Base-by-base conservation (phyloP, 176 grass and related monocot genomes). In the Carex myosuroides region DNA sequence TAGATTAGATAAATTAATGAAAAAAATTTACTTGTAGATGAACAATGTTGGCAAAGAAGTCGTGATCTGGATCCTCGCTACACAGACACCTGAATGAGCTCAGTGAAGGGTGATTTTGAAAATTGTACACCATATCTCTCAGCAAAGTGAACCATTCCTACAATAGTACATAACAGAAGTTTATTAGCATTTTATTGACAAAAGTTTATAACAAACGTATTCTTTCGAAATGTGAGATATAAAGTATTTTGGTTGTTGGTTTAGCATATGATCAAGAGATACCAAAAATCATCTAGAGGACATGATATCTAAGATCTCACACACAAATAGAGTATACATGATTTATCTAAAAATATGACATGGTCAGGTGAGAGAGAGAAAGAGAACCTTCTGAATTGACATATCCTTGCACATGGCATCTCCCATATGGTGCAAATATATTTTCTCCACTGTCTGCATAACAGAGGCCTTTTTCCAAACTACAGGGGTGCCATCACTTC, bases 91-190 rank as follows among this genome's bases (percentile, higher is more conserved):
- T 86, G 37, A 94, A 91, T 83, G 92, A 93, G 83, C 70, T 94
- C 70, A 98, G 85, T 57, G 86, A 90, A 82, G 88, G 79, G 46
- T 94, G 70, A 69, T 88, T 85, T 67, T 86, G 22, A 82, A 98
- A 85, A 86, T 85, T 91, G 83, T 80, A 94, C 17, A 98, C 91
- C 91, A 94, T 94, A 48, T 91, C 89, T 66, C 95, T 86, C 79
- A 94, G 85, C 63, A 98, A 88, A 87, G 85, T 81, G 87, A 98
- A 86, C 95, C 95, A 98, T 89, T 94, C 95, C 95, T 94, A 86
- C 83, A 79, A 91, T 52, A 32, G 16, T 64, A 44, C 55, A 64
- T 21, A 59, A 81, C 17, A 41, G 30, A 44, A 81, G 13, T 7
- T 52, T 53, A 44, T 75, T 75, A 60, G 64, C 59, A 64, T 63